These are phyloP conservation scores for Termitomyces sp. DNA, from an alignment of 768 basidiomycete species.

Conservation along the genomic window DNA sequence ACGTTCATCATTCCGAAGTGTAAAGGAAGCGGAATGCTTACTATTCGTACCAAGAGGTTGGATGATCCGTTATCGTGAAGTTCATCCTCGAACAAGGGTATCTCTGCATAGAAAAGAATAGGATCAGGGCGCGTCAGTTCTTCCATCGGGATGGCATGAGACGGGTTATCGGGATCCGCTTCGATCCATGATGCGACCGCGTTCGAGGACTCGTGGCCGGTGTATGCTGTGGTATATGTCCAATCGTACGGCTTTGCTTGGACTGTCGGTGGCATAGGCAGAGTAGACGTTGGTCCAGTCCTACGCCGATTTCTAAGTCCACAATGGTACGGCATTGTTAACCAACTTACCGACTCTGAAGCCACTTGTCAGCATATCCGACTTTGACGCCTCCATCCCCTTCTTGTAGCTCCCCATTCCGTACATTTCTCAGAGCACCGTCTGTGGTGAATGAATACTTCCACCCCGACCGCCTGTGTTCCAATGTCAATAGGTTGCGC, in stretches of 20 bases:
- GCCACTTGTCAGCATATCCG: constrained; percentile 92
- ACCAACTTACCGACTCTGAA: constrained; percentile 69
- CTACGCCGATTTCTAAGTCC: constrained; percentile 27
- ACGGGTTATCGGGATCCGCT: constrained; percentile 49
- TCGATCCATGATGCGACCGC: constrained; percentile 36
- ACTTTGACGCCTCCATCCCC: constrained; percentile 95
- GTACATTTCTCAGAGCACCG: constrained; percentile 67
- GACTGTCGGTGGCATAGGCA: constrained; percentile 67
- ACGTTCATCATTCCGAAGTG: neutral
- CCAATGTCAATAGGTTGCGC: constrained; percentile 66
- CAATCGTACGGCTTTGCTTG: constrained; percentile 91
- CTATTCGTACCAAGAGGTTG: constrained; percentile 77
- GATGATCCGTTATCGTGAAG: constrained; percentile 96
- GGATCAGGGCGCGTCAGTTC: constrained; percentile 89
- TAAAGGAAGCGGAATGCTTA: constrained; percentile 36
- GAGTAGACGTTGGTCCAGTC: constrained; percentile 56
- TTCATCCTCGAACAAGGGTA: constrained; percentile 94
- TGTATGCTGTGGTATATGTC: constrained; percentile 92
- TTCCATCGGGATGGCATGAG: constrained; percentile 73
- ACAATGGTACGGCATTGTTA: neutral
- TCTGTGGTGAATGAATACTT: constrained; percentile 60
- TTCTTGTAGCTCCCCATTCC: constrained; percentile 63
- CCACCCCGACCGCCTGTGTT: constrained; percentile 62
- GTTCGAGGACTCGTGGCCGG: constrained; percentile 45
- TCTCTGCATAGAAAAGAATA: constrained; percentile 96